Percentiles rank a stretch among this genome's conserved stretches.
phyloP scores from a whole-genome alignment of 192 early-diverging fungal species.

The Paraglomus occultum region DNA sequence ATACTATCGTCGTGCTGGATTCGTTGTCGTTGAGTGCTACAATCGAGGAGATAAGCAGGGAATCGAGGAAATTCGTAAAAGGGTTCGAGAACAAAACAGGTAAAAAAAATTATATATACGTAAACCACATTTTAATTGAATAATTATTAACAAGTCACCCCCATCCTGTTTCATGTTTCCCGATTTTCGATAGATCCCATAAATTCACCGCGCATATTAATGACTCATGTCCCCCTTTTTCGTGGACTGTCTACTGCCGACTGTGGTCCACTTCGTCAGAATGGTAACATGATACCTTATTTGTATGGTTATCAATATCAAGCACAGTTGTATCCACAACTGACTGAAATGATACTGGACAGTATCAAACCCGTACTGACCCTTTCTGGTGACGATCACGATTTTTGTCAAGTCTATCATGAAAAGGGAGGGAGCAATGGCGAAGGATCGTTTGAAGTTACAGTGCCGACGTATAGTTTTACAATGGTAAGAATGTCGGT shows the following conservation, averaged over 20 bases:
- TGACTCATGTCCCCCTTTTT: slow-evolving; percentile 86
- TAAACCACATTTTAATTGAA: neutral
- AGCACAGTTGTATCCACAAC: slow-evolving; percentile 65
- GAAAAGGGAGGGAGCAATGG: neutral
- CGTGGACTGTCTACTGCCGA: slow-evolving; percentile 54
- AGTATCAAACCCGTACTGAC: slow-evolving; percentile 63
- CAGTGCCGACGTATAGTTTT: slow-evolving; percentile 64
- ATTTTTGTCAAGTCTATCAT: slow-evolving; percentile 75
- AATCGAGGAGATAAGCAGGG: slow-evolving; percentile 41
- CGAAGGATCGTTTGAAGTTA: slow-evolving; percentile 41
- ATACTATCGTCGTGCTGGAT: slow-evolving; percentile 73
- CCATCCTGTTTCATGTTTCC: slow-evolving; percentile 22
- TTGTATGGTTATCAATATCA: slow-evolving; percentile 85
- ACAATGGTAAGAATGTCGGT: slow-evolving; percentile 45
- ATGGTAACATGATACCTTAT: slow-evolving; percentile 47
- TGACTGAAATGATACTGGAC: slow-evolving; percentile 58
- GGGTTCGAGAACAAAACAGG: slow-evolving; percentile 35
- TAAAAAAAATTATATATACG: slow-evolving; percentile 22
- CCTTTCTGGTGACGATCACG: slow-evolving; percentile 94
- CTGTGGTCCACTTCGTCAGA: slow-evolving; percentile 72
- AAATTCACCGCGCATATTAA: slow-evolving; percentile 58
- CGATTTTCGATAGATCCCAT: slow-evolving; percentile 26
- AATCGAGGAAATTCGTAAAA: slow-evolving; percentile 52
- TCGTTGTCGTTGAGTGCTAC: slow-evolving; percentile 65
- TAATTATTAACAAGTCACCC: neutral